Evolutionary conservation across 225 moss, liverwort and hornwort genomes (phyloP), one percentile per base, ranked within the genome.

Genomic region (Antitrichia curtipendula): DNA sequence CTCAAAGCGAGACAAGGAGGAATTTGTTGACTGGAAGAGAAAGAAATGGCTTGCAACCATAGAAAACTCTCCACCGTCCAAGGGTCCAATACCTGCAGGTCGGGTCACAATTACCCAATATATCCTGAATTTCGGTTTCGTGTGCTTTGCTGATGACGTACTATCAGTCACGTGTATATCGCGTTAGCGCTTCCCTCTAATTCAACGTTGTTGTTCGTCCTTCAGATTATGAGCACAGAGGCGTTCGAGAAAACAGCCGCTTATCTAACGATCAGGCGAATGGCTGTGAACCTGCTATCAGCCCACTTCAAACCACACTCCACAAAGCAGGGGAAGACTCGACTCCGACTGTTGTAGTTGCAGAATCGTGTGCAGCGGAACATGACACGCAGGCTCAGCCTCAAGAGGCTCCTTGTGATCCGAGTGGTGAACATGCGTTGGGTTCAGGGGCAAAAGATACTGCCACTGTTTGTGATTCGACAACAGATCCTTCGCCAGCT

Each of bases 1-100:
- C 52, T 92, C 95, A 61, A 91, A 93, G 90, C 91, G 91, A 83
- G 95, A 95, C 71, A 95, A 95, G 77, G 95, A 92, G 11, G 92
- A 93, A 24, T 78, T 66, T n/a, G 12, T 88, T 83, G 93, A 95
- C 49, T 90, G 89, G 90, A 95, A 90, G 90, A 90, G 69, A 61
- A 92, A 64, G 90, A 90, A 82, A 66, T 91, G 92, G 92, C 89
- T 86, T 68, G 50, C 85, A 70, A 84, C 82, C 52, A 75, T 77
- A 64, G 93, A 89, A 34, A 91, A 56, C 22, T 91, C 87, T 81
- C 85, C 88, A 83, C 81, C 88, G 18, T 78, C 68, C 58, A 88
- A 43, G 82, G 86, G 78, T 86, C 57, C 82, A 80, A 64, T 84
- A 66, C 86, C 85, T 85, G 28, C 89, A 90, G 94, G 91, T 92